Evolutionary conservation across 768 basidiomycete genomes (phyloP), one percentile per base, ranked within the genome.

Genomic region (Stropharia rugosoannulata): DNA sequence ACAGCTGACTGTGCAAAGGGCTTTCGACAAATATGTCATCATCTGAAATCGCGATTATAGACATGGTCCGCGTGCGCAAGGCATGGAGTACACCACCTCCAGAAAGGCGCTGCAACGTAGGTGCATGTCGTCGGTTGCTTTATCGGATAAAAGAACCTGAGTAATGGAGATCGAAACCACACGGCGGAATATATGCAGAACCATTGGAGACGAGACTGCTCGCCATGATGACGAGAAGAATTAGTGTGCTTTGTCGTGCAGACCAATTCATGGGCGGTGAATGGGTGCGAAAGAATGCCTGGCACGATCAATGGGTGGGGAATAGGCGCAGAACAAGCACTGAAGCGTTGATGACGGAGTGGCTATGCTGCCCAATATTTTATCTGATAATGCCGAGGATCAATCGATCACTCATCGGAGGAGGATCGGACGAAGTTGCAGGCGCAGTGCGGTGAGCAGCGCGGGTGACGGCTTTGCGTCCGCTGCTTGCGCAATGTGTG

Each of bases 61-160:
- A 37, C 36, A 22, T 43, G 42, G 22, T 43, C 42, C 42, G 22
- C n/a, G 7, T 43, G 42, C 42, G 11, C 22, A 43, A 43, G 16
- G 5, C 5, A 32, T 32, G 47, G 36, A 2, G 11, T 9, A 32
- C 9, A 18, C 22, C 19, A 16, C n/a, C 42, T 22, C 22, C 22
- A 11, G 22, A 32, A 32, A 32, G 5, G 29, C 29, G 29, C 29
- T 32, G 29, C 29, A 32, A 32, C 29, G 9, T 32, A 32, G 45
- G 35, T 27, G 38, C 35, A 47, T 4, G 10, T 16, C 11, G 6
- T 52, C 55, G 59, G 47, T 41, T 49, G 53, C 46, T 45, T 54
- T 53, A 47, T 60, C 59, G 59, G 55, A 56, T 45, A 60, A 60
- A 56, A 54, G 35, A 38, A 18, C 41, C 55, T 38, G 16, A 47